A percentile compares a stretch with the other conserved stretches of the same genome.
These are phyloP conservation scores for Aspergillus proliferans DNA, from an alignment of 2,329 filamentous ascomycete genomes.

Conservation along the genomic window DNA sequence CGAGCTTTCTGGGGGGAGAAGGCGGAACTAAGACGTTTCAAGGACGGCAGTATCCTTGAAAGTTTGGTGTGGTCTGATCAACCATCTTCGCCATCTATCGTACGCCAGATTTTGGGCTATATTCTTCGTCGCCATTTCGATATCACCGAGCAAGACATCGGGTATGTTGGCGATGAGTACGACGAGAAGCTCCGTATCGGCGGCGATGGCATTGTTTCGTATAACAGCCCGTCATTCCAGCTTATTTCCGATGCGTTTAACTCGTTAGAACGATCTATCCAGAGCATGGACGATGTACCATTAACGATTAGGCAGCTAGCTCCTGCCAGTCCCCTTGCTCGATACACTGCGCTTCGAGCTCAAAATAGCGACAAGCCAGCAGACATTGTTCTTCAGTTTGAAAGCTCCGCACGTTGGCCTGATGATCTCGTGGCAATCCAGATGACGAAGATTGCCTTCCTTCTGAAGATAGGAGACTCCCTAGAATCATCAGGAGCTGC, in stretches of 20 bases:
- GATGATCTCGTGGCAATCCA: conserved; percentile 88
- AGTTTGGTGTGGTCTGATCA: conserved; percentile 77
- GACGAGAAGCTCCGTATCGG: conserved; percentile 29
- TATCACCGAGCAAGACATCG: conserved; percentile 49
- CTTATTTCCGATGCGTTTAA: conserved; percentile 64
- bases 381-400: conserved; percentile 81
- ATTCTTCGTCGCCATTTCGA: conserved; percentile 65
- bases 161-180: conserved; percentile 48
- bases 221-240: conserved; percentile 52
- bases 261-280: conserved; percentile 68
- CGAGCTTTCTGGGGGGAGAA: conserved; percentile 93
- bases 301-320: conserved; percentile 78
- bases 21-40: conserved; percentile 87
- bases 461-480: conserved; percentile 65
- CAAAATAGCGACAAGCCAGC: conserved; percentile 47
- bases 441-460: conserved; percentile 85
- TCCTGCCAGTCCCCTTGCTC: conserved; percentile 64
- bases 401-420: conserved; percentile 88
- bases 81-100: conserved; percentile 55
- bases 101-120: conserved; percentile 73
- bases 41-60: conserved; percentile 88
- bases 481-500: conserved; percentile 57
- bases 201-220: conserved; percentile 38
- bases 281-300: conserved; percentile 73
- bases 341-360: conserved; percentile 55